Conservation (phyloP, 257 asterid species). For the Lavandula angustifolia region DNA sequence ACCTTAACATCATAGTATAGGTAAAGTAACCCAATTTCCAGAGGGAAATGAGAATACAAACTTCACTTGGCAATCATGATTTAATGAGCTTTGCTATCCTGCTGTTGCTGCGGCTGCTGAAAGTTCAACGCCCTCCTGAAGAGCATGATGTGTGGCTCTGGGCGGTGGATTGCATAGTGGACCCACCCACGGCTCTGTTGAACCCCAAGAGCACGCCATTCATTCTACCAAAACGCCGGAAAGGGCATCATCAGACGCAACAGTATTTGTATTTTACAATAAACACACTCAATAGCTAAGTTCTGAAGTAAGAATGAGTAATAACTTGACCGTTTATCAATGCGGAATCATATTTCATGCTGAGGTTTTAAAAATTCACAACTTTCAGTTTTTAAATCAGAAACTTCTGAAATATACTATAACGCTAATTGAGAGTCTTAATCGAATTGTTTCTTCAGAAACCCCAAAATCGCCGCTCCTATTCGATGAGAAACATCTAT, state of each 20-base stretch:
- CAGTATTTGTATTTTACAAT: not conserved
- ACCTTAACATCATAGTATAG: constrained; percentile 8
- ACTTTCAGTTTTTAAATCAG: not conserved
- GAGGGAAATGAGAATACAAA: constrained; percentile 29
- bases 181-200: constrained; percentile 99
- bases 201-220: constrained; percentile 95
- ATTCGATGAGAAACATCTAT: not conserved
- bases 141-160: constrained; percentile 98
- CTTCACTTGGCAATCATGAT: constrained; percentile 40
- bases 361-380: not conserved
- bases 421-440: not conserved
- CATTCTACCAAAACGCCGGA: constrained; percentile 46
- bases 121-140: constrained; percentile 91
- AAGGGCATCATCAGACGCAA: not conserved
- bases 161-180: constrained; percentile 90
- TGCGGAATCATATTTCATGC: not conserved
- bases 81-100: constrained; percentile 46
- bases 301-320: not conserved
- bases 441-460: not conserved
- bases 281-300: not conserved
- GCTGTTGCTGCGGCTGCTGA: constrained; percentile 93
- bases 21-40: constrained; percentile 31
- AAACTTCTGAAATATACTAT: not conserved
- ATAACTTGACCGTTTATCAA: not conserved
- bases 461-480: not conserved